Percentiles rank a stretch among this genome's conserved stretches.
These are phyloP conservation scores for Colletotrichum endophyticum DNA, from an alignment of 2,329 filamentous ascomycete genomes.

Conservation along the genomic window DNA sequence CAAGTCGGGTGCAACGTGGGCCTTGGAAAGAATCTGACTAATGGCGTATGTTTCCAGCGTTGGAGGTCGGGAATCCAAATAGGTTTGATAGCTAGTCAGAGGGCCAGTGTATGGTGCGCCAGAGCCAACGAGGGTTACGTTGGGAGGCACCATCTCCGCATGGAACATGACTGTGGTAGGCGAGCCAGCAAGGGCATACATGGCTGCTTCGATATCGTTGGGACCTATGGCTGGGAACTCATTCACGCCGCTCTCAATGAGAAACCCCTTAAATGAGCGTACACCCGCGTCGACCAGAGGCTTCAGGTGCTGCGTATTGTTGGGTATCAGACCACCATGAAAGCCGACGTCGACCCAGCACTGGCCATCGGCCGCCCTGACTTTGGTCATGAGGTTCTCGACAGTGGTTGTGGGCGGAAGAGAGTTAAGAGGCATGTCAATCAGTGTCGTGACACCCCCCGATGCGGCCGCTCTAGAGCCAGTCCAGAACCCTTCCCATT, in stretches of 20 bases:
- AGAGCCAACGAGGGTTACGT: constrained; percentile 78
- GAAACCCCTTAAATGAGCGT: constrained; percentile 93
- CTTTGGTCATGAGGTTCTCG: constrained; percentile 79
- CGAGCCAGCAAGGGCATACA: constrained; percentile 78
- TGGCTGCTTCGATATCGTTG: constrained; percentile 79
- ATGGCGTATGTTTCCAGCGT: constrained; percentile 92
- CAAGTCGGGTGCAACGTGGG: constrained; percentile 78
- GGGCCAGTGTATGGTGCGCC: constrained; percentile 75
- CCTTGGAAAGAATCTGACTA: constrained; percentile 81
- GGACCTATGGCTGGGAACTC: constrained; percentile 91
- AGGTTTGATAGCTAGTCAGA: constrained; percentile 82
- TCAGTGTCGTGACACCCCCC: constrained; percentile 92
- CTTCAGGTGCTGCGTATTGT: constrained; percentile 80
- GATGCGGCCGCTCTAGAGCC: constrained; percentile 93
- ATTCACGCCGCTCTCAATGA: constrained; percentile 95
- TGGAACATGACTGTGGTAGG: constrained; percentile 99
- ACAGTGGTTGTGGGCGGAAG: constrained; percentile 96
- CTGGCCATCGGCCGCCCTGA: constrained; percentile 80
- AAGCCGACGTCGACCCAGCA: constrained; percentile 99
- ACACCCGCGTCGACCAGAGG: constrained; percentile 85
- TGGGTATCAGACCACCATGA: constrained; percentile 91
- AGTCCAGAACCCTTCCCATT: constrained; percentile 98
- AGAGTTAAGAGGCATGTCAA: constrained; percentile 98
- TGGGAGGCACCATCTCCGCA: constrained; percentile 93
- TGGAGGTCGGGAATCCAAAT: constrained; percentile 87